phyloP scores from a whole-genome alignment of 176 grass and related monocot species.

The Ananas comosus region DNA sequence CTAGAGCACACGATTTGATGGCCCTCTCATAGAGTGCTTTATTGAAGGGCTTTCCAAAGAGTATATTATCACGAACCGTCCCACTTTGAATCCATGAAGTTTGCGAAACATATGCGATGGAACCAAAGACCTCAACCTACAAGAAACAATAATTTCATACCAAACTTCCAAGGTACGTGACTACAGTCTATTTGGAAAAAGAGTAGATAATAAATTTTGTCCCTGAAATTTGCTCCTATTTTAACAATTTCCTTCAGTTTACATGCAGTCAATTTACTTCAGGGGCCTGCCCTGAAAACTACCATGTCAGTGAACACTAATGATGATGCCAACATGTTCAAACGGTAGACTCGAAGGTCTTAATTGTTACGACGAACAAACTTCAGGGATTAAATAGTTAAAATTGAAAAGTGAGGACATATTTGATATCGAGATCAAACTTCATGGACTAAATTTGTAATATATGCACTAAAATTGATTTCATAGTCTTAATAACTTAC shows the following conservation, averaged over 20 bases:
- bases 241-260: no score
- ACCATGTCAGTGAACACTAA: no score
- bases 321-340: no score
- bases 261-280: no score
- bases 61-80: constrained; percentile 75
- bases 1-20: constrained; percentile 65
- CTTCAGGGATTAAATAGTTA: not conserved
- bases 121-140: constrained; percentile 67
- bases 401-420: not conserved
- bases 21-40: constrained; percentile 52
- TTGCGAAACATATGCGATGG: constrained; percentile 78
- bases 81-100: constrained; percentile 94
- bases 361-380: no score
- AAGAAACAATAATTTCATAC: constrained; percentile 4
- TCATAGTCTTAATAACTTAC: constrained; percentile 38
- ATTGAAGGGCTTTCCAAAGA: constrained; percentile 67
- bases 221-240: no score
- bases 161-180: constrained; percentile 5
- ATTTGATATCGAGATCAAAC: not conserved
- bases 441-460: no score
- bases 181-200: not conserved
- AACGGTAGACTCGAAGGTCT: no score
- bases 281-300: no score
- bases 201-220: no score
- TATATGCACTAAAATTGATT: not conserved